Base-by-base conservation (phyloP, 2,329 filamentous ascomycete genomes). In the Aspergillus fumigatus region DNA sequence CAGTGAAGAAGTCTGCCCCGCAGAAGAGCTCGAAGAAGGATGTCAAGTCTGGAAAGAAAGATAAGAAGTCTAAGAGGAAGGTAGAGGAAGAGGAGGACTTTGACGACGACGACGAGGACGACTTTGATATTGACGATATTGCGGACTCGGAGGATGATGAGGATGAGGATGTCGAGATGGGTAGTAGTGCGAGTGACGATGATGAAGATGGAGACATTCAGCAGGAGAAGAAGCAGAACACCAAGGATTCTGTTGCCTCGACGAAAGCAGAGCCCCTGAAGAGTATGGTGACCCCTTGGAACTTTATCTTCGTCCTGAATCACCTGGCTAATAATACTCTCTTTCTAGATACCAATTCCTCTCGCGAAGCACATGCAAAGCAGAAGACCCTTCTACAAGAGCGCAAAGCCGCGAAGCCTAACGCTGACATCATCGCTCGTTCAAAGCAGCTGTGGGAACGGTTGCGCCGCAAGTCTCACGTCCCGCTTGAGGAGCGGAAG, bases 381-480 rank as follows among this genome's bases (percentile, higher is more conserved):
- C 94, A 99, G 77, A 96, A 93, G 75, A 88, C 88, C 61, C 80
- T 97, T 51, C 88, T 86, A 25, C 88, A 87, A 69, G 93, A 97
- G 72, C 90, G 95, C 65, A 97, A 92, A 80, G 88, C 90, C 40
- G 88, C 89, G 47, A 97, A 97, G 77, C 94, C 94, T 25, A 87
- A 97, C 64, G 92, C 93, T 70, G 92, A 97, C 72, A 85, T 89
- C 69, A 87, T 97, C 62, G 84, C 88, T 61, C 87, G 92, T 60
- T 89, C 90, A 53, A 99, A 99, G 82, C 96, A 97, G 79, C 84
- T 99, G 53, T 99, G 94, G 95, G 94, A 99, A 79, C 85, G 89
- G 59, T 78, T 99, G 70, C 88, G 94, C 62, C 83, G 90, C 66
- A 97, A 97, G 78, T 96, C 92, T 2, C 91, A 97, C 67, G 91